Conservation (phyloP, 129 eudicot genomes). For the Pseudognaphalium luteoalbum region DNA sequence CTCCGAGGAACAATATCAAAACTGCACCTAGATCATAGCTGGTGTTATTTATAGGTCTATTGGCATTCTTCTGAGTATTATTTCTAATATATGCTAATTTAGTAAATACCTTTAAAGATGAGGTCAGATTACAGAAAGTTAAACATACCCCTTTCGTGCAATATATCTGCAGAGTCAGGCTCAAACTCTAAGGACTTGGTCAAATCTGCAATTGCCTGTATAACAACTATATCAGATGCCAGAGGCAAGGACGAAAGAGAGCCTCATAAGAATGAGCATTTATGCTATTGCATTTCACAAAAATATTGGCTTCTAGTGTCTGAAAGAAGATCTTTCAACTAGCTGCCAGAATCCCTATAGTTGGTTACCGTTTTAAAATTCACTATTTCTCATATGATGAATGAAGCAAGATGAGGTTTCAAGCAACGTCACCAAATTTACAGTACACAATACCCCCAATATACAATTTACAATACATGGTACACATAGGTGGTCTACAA, state of each 20-base stretch:
- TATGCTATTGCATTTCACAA: neutral
- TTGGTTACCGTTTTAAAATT: neutral
- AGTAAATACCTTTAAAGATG: neutral
- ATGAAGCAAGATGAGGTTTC: slow-evolving; percentile 14
- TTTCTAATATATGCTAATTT: neutral
- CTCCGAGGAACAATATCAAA: neutral
- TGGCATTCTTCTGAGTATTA: neutral
- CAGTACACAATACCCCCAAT: slow-evolving; percentile 4
- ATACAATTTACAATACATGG: neutral
- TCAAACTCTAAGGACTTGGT: slow-evolving; percentile 92
- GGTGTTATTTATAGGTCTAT: neutral
- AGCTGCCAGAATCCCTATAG: slow-evolving; percentile 3
- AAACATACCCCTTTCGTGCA: slow-evolving; percentile 91
- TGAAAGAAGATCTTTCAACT: neutral
- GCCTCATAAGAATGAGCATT: slow-evolving; percentile 6
- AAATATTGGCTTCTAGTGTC: neutral
- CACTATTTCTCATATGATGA: neutral
- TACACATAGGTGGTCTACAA: slow-evolving; percentile 12
- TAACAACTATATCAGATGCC: slow-evolving; percentile 32
- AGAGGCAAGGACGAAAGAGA: slow-evolving; percentile 14
- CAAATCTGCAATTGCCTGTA: slow-evolving; percentile 94
- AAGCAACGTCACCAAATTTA: slow-evolving; percentile 3
- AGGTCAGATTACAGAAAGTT: slow-evolving; percentile 10
- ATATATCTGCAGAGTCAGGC: slow-evolving; percentile 78
- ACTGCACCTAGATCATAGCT: slow-evolving; percentile 1